A percentile compares a stretch with the other conserved stretches of the same genome.
Evolutionary conservation across 1,284 basidiomycete genomes (phyloP).

Genomic region (Lignosus rhinocerotis): DNA sequence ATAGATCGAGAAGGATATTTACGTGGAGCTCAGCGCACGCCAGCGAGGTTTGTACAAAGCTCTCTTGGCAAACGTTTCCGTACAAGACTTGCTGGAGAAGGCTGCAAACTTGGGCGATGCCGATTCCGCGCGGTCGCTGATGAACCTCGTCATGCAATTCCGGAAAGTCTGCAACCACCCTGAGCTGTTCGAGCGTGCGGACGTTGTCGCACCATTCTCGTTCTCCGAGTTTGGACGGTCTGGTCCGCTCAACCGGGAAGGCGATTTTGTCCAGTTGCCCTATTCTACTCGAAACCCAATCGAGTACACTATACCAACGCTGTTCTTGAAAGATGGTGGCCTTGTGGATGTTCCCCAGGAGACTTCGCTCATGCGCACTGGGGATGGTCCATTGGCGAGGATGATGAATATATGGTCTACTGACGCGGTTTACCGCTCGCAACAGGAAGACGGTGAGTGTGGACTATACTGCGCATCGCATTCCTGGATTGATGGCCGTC

Average conservation of each 20-base stretch:
- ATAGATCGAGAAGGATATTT: conserved; percentile 95
- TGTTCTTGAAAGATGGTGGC: conserved; percentile 83
- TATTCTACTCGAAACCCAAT: conserved; percentile 91
- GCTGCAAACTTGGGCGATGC: conserved; percentile 89
- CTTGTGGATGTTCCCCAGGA: conserved; percentile 70
- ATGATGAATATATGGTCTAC: conserved; percentile 92
- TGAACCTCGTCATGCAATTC: conserved; percentile 99
- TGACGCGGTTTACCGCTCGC: conserved; percentile 77
- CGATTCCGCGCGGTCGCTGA: conserved; percentile 88
- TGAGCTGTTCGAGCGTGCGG: conserved; percentile 96
- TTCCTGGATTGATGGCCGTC: neutral
- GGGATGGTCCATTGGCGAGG: conserved; percentile 65
- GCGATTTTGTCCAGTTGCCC: conserved; percentile 80
- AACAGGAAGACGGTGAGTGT: conserved; percentile 61
- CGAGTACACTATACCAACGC: conserved; percentile 72
- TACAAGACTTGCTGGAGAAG: conserved; percentile 92
- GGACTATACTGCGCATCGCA: neutral
- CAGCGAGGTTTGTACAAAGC: conserved; percentile 94
- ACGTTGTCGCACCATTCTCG: conserved; percentile 91
- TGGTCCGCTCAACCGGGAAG: conserved; percentile 82
- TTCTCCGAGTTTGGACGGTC: conserved; percentile 86
- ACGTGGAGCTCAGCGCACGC: conserved; percentile 91
- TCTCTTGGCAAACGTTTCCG: conserved; percentile 90
- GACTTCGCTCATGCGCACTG: conserved; percentile 52
- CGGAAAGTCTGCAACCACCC: conserved; percentile 99